Evolutionary conservation across 2,329 filamentous ascomycete species (phyloP).

Genomic region (Penicillium sclerotigenum): DNA sequence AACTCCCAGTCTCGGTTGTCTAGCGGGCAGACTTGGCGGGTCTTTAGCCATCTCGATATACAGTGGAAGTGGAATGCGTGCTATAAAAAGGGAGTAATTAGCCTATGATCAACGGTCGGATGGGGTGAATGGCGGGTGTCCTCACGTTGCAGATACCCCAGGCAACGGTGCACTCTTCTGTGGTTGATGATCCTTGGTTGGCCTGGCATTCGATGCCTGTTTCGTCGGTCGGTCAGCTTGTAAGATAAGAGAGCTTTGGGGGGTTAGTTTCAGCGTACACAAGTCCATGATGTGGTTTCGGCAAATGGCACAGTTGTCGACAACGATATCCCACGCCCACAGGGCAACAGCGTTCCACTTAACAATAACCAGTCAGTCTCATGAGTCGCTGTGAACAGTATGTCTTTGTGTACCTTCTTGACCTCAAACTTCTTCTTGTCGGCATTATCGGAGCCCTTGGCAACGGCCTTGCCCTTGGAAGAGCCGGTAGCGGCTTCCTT

Average conservation of each 20-base stretch:
- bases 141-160: slow-evolving; percentile 99
- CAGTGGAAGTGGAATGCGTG: slow-evolving; percentile 99
- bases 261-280: slow-evolving; percentile 55
- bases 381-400: slow-evolving; percentile 1
- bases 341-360: slow-evolving; percentile 98
- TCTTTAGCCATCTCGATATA: slow-evolving; percentile 98
- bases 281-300: slow-evolving; percentile 99
- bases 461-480: slow-evolving; percentile 53
- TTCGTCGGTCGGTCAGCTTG: slow-evolving; percentile 16
- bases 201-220: slow-evolving; percentile 95
- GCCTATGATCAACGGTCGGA: neutral
- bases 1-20: slow-evolving; percentile 99
- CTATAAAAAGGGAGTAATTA: slow-evolving; percentile 47
- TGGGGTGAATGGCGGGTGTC: slow-evolving; percentile 21
- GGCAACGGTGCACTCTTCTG: slow-evolving; percentile 95
- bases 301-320: slow-evolving; percentile 99
- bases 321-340: slow-evolving; percentile 99
- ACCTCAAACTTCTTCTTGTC: slow-evolving; percentile 98
- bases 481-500: slow-evolving; percentile 62
- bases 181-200: slow-evolving; percentile 95
- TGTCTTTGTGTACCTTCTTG: slow-evolving; percentile 71
- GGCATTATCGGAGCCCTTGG: slow-evolving; percentile 52
- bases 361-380: slow-evolving; percentile 16
- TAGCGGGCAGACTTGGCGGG: slow-evolving; percentile 94
- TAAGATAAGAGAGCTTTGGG: neutral